These are phyloP conservation scores for Paracamarosporium sp. DNA, from an alignment of 2,329 filamentous ascomycete species.

Conservation along the genomic window DNA sequence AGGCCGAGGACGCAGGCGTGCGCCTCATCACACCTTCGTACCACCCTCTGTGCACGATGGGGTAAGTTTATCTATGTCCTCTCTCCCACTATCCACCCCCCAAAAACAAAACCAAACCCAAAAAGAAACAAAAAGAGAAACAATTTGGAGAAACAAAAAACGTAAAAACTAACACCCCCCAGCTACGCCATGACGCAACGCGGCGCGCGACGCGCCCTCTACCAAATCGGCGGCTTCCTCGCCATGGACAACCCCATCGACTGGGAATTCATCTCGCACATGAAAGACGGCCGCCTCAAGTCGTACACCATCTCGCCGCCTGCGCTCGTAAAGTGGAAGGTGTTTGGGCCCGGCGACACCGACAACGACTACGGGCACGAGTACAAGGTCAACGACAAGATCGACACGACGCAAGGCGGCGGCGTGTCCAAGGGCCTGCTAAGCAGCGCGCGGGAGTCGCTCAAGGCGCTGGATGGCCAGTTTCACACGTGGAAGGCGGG, in stretches of 20 bases:
- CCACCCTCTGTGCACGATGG: constrained; percentile 10
- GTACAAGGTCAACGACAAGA: neutral
- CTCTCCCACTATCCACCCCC: neutral
- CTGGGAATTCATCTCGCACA: constrained; percentile 3
- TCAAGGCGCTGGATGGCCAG: constrained; percentile 5
- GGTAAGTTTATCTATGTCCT: neutral
- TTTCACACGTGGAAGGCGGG: constrained; percentile 3
- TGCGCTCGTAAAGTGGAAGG: constrained; percentile 1
- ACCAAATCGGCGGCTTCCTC: constrained; percentile 10
- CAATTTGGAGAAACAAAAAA: too few relatives aligned
- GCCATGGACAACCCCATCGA: constrained; percentile 7
- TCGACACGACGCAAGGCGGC: neutral
- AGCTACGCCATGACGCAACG: constrained; percentile 7
- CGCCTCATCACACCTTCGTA: constrained; percentile 5
- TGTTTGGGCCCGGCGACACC: constrained; percentile 3
- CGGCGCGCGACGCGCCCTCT: constrained; percentile 8
- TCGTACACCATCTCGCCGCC: constrained; percentile 8
- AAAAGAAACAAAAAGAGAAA: too few relatives aligned
- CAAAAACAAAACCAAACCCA: too few relatives aligned
- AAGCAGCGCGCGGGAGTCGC: neutral
- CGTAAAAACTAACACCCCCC: neutral
- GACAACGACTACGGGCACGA: constrained; percentile 10
- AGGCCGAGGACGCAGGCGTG: neutral
- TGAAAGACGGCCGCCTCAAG: constrained; percentile 1
- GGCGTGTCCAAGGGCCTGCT: constrained; percentile 1